Evolutionary conservation across 2,329 filamentous ascomycete species (phyloP), one percentile per base, ranked within the genome.

Genomic region (Macrophomina phaseolina): DNA sequence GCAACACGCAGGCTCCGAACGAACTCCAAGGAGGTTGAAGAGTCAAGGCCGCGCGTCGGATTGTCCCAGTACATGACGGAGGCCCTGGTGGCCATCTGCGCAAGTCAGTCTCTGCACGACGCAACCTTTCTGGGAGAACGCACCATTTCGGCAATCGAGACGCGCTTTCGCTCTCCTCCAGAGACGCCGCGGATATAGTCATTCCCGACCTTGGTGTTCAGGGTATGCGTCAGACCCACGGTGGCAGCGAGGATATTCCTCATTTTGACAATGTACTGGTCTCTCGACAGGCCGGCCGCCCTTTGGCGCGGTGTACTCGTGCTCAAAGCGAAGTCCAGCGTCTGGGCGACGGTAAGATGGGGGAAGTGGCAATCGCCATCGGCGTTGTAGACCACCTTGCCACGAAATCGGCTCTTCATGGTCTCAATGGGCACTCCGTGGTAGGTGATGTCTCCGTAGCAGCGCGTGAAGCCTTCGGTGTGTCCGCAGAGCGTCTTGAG

Each of bases 301-400:
- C 89, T 83, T 40, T 85, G 73, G 53, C 86, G 85, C 1, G 90
- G 89, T 60, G 89, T 86, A 67, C 90, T 85, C 6, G 91, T 90
- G 28, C 86, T 83, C 3, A 91, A 91, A 18, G 91, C 91, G 69
- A 94, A 94, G 65, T 87, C 89, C 53, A 94, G 83, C 1, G 92
- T 95, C 72, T 94, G 90, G 61, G 90, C 91, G 49, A 94, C 91
- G 1, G 87, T 89, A 72, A 94, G 80, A 79, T 89, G 86, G 16
- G 91, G 90, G 73, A 94, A 94, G 78, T 94, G 91, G 5, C 91
- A 89, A 75, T 96, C 92, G 38, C 92, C 89, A 77, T 95, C 92
- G 68, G 91, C 91, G 0, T 91, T 93, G 80, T 95, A 95, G 76
- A 95, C 94, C 68, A 91, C 91, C 79, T 95, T 92, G 70, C 92